Conservation (phyloP, 352 stramenopile genomes). For the Globisporangium heterothallicum region DNA sequence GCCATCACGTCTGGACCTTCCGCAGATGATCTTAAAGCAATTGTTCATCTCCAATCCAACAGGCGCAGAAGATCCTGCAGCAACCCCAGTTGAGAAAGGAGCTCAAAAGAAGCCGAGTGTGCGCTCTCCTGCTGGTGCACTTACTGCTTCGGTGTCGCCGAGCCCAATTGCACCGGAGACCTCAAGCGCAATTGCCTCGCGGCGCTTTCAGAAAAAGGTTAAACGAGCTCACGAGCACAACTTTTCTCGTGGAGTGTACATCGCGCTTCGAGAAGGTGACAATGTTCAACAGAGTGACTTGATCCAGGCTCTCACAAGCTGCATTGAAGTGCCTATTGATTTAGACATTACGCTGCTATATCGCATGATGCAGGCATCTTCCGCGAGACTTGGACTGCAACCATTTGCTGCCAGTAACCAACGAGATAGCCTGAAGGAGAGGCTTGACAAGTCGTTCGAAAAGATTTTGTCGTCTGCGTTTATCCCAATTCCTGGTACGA, state of each 20-base stretch:
- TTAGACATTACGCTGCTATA: constrained; percentile 86
- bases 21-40: constrained; percentile 48
- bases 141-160: constrained; percentile 1
- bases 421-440: constrained; percentile 46
- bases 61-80: constrained; percentile 16
- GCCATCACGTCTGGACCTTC: constrained; percentile 24
- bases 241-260: constrained; percentile 84
- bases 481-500: constrained; percentile 57
- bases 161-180: constrained; percentile 10
- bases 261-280: constrained; percentile 68
- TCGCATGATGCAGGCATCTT: constrained; percentile 63
- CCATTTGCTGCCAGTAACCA: constrained; percentile 37
- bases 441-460: constrained; percentile 71
- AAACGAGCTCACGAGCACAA: constrained; percentile 86
- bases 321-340: constrained; percentile 78
- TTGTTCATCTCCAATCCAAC: constrained; percentile 40
- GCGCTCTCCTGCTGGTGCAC: constrained; percentile 13
- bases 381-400: constrained; percentile 12
- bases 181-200: constrained; percentile 29
- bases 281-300: constrained; percentile 79
- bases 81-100: constrained; percentile 19
- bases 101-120: constrained; percentile 17
- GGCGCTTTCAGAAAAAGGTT: constrained; percentile 73
- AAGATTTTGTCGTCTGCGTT: constrained; percentile 57
- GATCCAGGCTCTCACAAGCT: constrained; percentile 82